Base-by-base conservation (phyloP, 805 yeast species). In the Ogataea nakhonphanomensis region DNA sequence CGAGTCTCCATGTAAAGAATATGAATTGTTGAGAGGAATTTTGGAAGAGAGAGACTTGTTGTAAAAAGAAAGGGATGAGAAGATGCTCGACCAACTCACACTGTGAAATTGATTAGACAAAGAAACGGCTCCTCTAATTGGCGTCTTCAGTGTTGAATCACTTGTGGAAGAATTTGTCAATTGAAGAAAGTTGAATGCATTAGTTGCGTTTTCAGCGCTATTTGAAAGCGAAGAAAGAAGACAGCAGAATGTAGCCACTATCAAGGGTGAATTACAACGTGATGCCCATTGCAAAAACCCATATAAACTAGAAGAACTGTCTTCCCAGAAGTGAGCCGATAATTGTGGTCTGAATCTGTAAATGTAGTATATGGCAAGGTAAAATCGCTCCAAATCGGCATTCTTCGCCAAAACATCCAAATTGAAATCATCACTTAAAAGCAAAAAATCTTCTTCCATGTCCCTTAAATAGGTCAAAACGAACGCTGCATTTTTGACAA, bases 221-320 rank as follows among this genome's bases (percentile, higher is more conserved):
- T 73, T 69, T 0, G 93, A 71, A 28, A 91, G 67, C 5, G 93
- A 81, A 2, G 95, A 80, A 42, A 91, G 67, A 71, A 91, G 74
- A 41, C 87, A 70, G 48, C 90, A 79, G 53, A 82, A 88, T 0
- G 95, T 76, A 0, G 98, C 84, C 37, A 87, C 76, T 66, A 89
- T 86, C 35, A 88, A 67, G 8, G 91, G 81, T 11, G 87, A 87
- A 45, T 81, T 88, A 40, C 65, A 63, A 53, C 85, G 80, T 2
- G 93, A 70, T 0, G 95, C 95, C 98, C 98, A 93, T 40, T 76
- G 77, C 29, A 91, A 68, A 49, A 93, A 90, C 0, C 96, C 97
- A 54, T 77, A 71, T 2, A 87, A 68, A 42, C 80, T 79, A 10
- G 82, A 74, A 38, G 74, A 79, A 13, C 74, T 66, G 47, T 83